Evolutionary conservation across 2,329 filamentous ascomycete genomes (phyloP).

Genomic region (Ceratocystis smalleyi): DNA sequence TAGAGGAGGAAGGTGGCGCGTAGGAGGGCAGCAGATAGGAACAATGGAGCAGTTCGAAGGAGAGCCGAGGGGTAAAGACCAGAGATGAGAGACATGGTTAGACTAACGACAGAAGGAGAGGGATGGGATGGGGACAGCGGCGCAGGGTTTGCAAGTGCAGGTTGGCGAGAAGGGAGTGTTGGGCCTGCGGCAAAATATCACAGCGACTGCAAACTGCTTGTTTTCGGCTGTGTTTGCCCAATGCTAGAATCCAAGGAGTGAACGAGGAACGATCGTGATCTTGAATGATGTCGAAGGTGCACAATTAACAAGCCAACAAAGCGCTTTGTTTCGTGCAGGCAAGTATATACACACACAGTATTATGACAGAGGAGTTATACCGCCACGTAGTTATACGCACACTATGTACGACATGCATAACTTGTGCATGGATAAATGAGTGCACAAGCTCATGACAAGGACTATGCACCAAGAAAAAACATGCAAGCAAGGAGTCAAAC

Average conservation of each 20-base stretch:
- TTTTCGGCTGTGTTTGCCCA: background rate
- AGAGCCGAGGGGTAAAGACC: conserved; percentile 10
- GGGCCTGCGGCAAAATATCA: background rate
- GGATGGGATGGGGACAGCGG: background rate
- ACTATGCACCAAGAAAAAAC: background rate
- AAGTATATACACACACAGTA: background rate
- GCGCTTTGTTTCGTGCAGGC: background rate
- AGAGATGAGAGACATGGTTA: conserved; percentile 12
- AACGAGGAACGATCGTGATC: background rate
- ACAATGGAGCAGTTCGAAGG: conserved; percentile 27
- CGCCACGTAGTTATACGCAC: no score
- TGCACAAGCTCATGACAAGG: background rate
- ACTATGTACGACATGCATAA: background rate
- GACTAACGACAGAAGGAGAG: background rate
- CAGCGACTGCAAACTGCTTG: background rate
- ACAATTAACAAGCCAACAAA: background rate
- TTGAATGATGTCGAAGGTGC: background rate
- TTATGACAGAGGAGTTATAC: background rate
- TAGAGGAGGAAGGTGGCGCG: conserved; percentile 66
- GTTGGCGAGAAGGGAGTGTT: background rate
- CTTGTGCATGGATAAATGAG: background rate
- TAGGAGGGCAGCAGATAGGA: conserved; percentile 44
- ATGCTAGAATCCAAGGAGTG: no score
- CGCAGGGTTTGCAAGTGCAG: background rate
- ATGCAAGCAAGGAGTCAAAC: background rate